Base-by-base conservation (phyloP, 2,329 filamentous ascomycete species). In the Botrytis porri region DNA sequence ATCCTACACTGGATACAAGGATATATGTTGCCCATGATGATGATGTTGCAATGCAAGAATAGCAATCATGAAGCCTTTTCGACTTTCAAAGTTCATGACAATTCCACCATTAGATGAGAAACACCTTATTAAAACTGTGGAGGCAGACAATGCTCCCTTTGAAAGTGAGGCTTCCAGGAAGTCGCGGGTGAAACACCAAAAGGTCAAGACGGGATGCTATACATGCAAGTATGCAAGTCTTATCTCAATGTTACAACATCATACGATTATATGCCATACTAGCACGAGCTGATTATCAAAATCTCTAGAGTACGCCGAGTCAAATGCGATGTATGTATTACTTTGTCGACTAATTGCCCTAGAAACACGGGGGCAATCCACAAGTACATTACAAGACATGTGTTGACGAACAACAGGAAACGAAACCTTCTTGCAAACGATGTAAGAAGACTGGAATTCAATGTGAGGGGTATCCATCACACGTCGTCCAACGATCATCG, bases 401-500 rank as follows among this genome's bases (percentile, higher is more conserved):
- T 37, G 14, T 65, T 71, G 16, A 71, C 45, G n/a, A 57, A 71
- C n/a, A 25, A 39, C n/a, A 71, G 69, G 77, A 78, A 71, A 61
- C 66, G n/a, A 74, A 75, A 41, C 77, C 77, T 25, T 48, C 41
- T 22, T 78, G 77, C 64, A 59, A 37, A 25, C 66, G 73, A 41
- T 78, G 77, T 48, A 59, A 32, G 16, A 75, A 70, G 29, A 73
- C 74, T 20, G 74, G 74, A 8, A 66, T 75, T 6, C 59, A 72
- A 62, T 78, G 76, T 57, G 74, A 74, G 25, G 77, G 77, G 2
- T 78, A 77, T 69, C 60, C 71, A 37, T 29, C 43, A 71, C 43
- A 41, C 22, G 41, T 20, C 51, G 4, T 60, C 29, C 20, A 54
- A 57, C 43, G 48, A 45, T 25, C n/a, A 9, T 41, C 51, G 20